Percentiles rank a stretch among this genome's conserved stretches.
Evolutionary conservation across 2,329 filamentous ascomycete genomes (phyloP).

Genomic region (Juglanconis juglandina): DNA sequence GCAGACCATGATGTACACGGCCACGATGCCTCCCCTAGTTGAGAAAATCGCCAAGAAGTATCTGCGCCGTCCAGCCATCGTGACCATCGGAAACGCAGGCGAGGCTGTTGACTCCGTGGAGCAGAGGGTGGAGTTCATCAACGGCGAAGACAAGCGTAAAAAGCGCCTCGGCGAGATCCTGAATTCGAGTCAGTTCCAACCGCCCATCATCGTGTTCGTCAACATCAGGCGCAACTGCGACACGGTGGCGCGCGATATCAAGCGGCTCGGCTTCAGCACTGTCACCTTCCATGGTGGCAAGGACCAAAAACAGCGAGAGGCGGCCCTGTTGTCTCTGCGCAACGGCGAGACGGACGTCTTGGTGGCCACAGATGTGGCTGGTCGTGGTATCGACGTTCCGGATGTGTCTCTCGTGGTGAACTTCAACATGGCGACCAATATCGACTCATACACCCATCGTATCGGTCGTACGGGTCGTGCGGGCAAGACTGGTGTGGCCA

Average conservation of each 20-base stretch:
- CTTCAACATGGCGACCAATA: slow-evolving; percentile 95
- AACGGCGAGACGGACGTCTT: slow-evolving; percentile 79
- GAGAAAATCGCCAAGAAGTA: slow-evolving; percentile 98
- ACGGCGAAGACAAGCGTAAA: slow-evolving; percentile 93
- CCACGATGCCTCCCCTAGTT: slow-evolving; percentile 89
- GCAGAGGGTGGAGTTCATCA: slow-evolving; percentile 88
- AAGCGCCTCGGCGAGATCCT: slow-evolving; percentile 92
- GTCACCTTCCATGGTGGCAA: slow-evolving; percentile 94
- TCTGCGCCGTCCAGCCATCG: slow-evolving; percentile 84
- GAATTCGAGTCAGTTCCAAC: slow-evolving; percentile 70
- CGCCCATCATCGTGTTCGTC: slow-evolving; percentile 98
- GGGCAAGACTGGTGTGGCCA: slow-evolving; percentile 91
- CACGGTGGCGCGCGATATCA: slow-evolving; percentile 88
- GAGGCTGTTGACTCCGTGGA: slow-evolving; percentile 98
- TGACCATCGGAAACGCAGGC: slow-evolving; percentile 89
- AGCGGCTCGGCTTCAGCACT: slow-evolving; percentile 83
- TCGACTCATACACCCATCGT: slow-evolving; percentile 95
- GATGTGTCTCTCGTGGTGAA: slow-evolving; percentile 94
- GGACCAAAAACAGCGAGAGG: slow-evolving; percentile 96
- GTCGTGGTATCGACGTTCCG: slow-evolving; percentile 94
- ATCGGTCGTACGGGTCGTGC: slow-evolving; percentile 96
- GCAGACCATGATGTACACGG: slow-evolving; percentile 99
- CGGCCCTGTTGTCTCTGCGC: slow-evolving; percentile 80
- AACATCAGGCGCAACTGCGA: slow-evolving; percentile 95
- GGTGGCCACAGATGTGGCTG: slow-evolving; percentile 92